Evolutionary conservation across 208 protist genomes (phyloP).

Genomic region (Eutreptiella sp.): DNA sequence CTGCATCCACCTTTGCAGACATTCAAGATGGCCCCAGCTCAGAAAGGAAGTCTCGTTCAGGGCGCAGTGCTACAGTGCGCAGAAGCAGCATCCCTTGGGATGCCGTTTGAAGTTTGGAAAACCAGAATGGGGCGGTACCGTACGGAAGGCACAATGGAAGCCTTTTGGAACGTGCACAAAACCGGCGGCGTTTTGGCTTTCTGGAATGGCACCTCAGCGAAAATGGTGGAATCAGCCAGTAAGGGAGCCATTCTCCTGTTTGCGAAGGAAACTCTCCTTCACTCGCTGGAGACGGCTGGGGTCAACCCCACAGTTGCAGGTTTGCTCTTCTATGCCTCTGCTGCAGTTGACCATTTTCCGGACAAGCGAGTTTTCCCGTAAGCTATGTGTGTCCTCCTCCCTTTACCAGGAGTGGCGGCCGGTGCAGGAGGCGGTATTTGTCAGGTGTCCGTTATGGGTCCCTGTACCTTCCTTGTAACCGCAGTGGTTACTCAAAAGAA

Average conservation of each 20-base stretch:
- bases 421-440: constrained; percentile 37
- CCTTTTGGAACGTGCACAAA: constrained; percentile 5
- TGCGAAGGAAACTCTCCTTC: constrained; percentile 37
- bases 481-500: constrained; percentile 29
- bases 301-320: constrained; percentile 32
- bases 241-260: constrained; percentile 47
- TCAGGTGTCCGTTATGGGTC: constrained; percentile 35
- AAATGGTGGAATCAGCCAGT: constrained; percentile 39
- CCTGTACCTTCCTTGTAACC: constrained; percentile 40
- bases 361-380: too few relatives aligned
- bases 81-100: constrained; percentile 39
- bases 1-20: too few relatives aligned
- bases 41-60: too few relatives aligned
- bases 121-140: constrained; percentile 23
- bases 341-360: too few relatives aligned
- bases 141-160: constrained; percentile 9
- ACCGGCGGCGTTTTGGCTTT: constrained; percentile 30
- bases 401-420: too few relatives aligned
- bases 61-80: constrained; percentile 36
- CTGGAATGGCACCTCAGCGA: constrained; percentile 36
- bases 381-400: too few relatives aligned
- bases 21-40: too few relatives aligned
- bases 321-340: too few relatives aligned
- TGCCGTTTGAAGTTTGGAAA: constrained; percentile 44
- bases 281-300: constrained; percentile 25